Evolutionary conservation across 1,284 basidiomycete species (phyloP), one percentile per base, ranked within the genome.

Genomic region (Microbotryum intermedium): DNA sequence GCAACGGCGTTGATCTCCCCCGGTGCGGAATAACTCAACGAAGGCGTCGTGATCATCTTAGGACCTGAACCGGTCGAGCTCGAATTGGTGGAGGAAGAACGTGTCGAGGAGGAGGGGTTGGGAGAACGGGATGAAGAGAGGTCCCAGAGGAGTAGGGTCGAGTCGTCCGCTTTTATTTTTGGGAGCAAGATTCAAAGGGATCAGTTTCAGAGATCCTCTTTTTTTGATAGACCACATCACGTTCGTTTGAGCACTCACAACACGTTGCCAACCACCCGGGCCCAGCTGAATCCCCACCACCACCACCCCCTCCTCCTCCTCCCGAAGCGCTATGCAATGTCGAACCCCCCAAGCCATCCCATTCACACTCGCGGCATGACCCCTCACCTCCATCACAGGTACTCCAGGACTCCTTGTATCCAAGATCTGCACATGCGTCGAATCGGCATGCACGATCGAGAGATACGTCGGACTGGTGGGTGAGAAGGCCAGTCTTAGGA

Each of bases 401-500:
- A 88, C 84, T 0, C 93, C 93, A 0, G 92, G 92, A 74, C 84
- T 88, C 50, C 92, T 82, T 87, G 95, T 94, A 72, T 97, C 92
- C 61, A 97, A 78, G 43, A 97, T 88, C 72, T 94, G 87, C 4
- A 94, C 81, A 68, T 90, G 86, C 25, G 80, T 76, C 54, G 88
- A 88, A 71, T 94, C 90, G 81, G 90, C 85, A 69, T 90, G 88
- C 88, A 95, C 3, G 87, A 72, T 91, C n/a, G 88, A 88, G 82
- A 92, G 88, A 70, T 90, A 94, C 74, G 90, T 88, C 13, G 87
- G 84, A 73, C 90, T 87, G 3, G 83, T 80, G 0, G 89, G 90
- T 70, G 90, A 90, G 77, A 91, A 92, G 29, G 85, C 86, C 59
- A 92, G 87, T 42, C 89, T 79, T 8, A 92, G 78, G 44, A 95